These are phyloP conservation scores for Ascochyta clinopodiicola DNA, from an alignment of 2,329 filamentous ascomycete genomes.

Conservation along the genomic window DNA sequence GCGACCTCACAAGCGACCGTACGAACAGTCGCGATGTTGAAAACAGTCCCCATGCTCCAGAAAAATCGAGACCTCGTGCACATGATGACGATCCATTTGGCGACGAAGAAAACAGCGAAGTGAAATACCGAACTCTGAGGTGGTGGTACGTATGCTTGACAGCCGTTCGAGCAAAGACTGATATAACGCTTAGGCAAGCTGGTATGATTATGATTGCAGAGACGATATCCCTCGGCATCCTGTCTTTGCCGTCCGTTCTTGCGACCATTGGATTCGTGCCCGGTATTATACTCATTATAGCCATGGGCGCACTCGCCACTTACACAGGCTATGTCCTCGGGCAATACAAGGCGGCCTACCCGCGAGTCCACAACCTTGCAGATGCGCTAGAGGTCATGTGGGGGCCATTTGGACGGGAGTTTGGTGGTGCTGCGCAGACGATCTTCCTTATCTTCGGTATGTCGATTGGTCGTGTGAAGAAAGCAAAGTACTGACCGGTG, in stretches of 20 bases:
- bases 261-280: conserved; percentile 60
- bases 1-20: conserved; percentile 6
- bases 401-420: conserved; percentile 65
- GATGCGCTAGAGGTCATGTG: conserved; percentile 69
- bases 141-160: conserved; percentile 50
- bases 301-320: conserved; percentile 61
- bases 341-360: conserved; percentile 62
- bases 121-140: conserved; percentile 59
- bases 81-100: conserved; percentile 29
- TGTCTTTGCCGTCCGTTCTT: conserved; percentile 60
- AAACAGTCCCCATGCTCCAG: neutral
- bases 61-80: neutral
- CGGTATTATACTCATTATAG: conserved; percentile 60
- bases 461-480: neutral
- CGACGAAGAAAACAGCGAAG: conserved; percentile 43
- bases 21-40: conserved; percentile 1
- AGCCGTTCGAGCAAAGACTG: conserved; percentile 14
- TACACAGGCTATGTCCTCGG: conserved; percentile 67
- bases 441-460: conserved; percentile 72
- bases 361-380: conserved; percentile 59
- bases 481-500: neutral
- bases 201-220: conserved; percentile 60
- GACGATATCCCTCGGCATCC: conserved; percentile 61
- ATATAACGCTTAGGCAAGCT: conserved; percentile 6
- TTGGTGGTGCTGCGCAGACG: conserved; percentile 67